Evolutionary conservation across 2,329 filamentous ascomycete species (phyloP), one percentile per base, ranked within the genome.

Genomic region (Colletotrichum chlorophyti): DNA sequence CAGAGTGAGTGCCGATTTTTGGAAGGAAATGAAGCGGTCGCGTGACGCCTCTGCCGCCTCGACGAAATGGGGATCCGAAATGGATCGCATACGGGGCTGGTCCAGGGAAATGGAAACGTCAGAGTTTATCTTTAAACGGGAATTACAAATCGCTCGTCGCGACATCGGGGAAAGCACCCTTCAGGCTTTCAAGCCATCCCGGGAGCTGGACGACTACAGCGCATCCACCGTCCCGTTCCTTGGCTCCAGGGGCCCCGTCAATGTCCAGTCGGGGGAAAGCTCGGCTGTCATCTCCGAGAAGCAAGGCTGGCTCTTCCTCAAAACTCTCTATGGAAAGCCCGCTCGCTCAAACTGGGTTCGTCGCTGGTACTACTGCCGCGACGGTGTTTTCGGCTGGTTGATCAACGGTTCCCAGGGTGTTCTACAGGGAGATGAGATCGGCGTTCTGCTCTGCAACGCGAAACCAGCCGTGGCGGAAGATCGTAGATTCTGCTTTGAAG

Each of bases 351-450:
- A 86, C 35, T 99, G 95, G 95, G 84, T 92, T 23, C 85, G 92
- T 59, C 84, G 94, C 50, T 99, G 95, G 95, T 97, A 95, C 69
- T 98, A 97, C 72, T 89, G 97, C 65, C 93, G 94, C 63, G 89
- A 96, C 68, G 94, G 95, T 34, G 95, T 98, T 57, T 98, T 99
- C 73, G 95, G 95, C 19, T 98, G 93, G 87, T 81, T 99, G 5
- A 85, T 95, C 17, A 93, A 96, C 67, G 91, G 91, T 4, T 79
- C 86, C 1, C 87, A 93, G 58, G 94, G 93, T 29, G 95, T 99
- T 19, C 87, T 98, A 65, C 94, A 98, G 72, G 96, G 93, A 42
- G 95, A 99, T 68, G 93, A 96, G 75, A 96, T 97, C 60, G 95
- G 95, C 35, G 93, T 99, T 3, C 77, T 99, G 49, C 85, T 99